Evolutionary conservation across 305 asterid species (phyloP), one percentile per base, ranked within the genome.

Genomic region (Caryopteris hybrid): DNA sequence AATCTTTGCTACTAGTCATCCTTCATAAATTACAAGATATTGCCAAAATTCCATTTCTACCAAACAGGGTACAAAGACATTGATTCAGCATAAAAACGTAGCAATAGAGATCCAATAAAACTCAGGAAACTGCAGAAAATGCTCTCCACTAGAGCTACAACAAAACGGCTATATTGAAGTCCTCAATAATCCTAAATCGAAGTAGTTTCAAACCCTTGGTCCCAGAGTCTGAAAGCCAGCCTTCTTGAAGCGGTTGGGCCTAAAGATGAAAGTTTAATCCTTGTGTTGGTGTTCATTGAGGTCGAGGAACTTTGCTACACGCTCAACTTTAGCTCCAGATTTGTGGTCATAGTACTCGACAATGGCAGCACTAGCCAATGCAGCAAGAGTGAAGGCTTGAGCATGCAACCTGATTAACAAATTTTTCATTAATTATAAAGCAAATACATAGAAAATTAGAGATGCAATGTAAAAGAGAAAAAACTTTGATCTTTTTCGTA

Each of bases 291-390:
- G 78, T 62, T 71, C 79, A 13, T 79, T 81, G 9, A 71, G 29
- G 55, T 81, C 80, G 10, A 90, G 88, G 82, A 84, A 91, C 80
- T 88, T 91, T 31, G 87, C 93, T 1, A 84, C 90, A 2, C 95
- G 86, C 51, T 85, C 89, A 8, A 81, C 85, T 78, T 86, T 88
- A 9, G 79, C 88, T 29, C 96, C 96, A 0, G 85, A 74, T 43
- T 79, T 82, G 81, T 91, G 91, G 75, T 88, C 96, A 50, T 82
- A 85, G 66, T 85, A 88, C 79, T 91, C 92, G 1, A 91, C 95
- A 36, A 82, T 61, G 6, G 86, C 93, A 16, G 88, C 88, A 39
- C 93, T 96, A 3, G 80, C 88, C 66, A 91, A 75, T 0, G 96
- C 95, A 62, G 89, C 93, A 14, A 91, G 93, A 16, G 96, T 88